These are phyloP conservation scores for Fusarium longipes DNA, from an alignment of 2,329 filamentous ascomycete genomes.

Conservation along the genomic window DNA sequence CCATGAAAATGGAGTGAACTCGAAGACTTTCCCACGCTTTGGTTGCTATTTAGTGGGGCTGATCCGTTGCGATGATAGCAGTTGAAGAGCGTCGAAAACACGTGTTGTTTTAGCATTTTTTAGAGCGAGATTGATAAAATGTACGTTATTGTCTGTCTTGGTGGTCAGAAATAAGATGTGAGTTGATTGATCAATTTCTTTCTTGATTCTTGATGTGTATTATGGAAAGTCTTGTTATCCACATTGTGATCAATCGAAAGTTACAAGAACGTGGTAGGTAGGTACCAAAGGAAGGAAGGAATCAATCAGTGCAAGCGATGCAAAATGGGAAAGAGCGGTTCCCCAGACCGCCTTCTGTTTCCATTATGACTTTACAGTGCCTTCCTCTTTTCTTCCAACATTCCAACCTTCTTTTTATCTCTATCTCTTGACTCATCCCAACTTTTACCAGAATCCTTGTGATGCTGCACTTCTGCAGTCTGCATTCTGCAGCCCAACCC, in stretches of 20 bases:
- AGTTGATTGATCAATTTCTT: slow-evolving; percentile 3
- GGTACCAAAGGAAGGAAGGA: not conserved
- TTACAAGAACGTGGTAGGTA: not conserved
- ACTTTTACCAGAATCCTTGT: slow-evolving; percentile 32
- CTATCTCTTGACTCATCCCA: slow-evolving; percentile 6
- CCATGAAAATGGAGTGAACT: slow-evolving; percentile 16
- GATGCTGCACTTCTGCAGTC: slow-evolving; percentile 20
- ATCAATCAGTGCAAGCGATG: not conserved
- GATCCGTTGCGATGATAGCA: slow-evolving; percentile 8
- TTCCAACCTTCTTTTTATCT: not conserved
- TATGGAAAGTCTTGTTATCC: too few species aligned
- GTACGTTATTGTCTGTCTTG: not conserved
- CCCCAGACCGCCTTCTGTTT: slow-evolving; percentile 20
- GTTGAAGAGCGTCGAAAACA: slow-evolving; percentile 9
- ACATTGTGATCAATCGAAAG: slow-evolving; percentile 11
- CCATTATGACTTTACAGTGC: not conserved
- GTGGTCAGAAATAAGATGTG: not conserved
- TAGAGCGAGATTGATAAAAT: slow-evolving; percentile 8
- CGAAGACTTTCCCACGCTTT: slow-evolving; percentile 5
- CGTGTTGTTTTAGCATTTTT: slow-evolving; percentile 13
- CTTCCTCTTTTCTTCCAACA: not conserved
- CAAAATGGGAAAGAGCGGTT: slow-evolving; percentile 9
- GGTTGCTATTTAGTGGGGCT: slow-evolving; percentile 13
- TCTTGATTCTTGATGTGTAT: not conserved
- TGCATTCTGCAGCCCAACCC: slow-evolving; percentile 38